phyloP scores from a whole-genome alignment of 164 flowering plant genomes.

The Tetracentron sinense region DNA sequence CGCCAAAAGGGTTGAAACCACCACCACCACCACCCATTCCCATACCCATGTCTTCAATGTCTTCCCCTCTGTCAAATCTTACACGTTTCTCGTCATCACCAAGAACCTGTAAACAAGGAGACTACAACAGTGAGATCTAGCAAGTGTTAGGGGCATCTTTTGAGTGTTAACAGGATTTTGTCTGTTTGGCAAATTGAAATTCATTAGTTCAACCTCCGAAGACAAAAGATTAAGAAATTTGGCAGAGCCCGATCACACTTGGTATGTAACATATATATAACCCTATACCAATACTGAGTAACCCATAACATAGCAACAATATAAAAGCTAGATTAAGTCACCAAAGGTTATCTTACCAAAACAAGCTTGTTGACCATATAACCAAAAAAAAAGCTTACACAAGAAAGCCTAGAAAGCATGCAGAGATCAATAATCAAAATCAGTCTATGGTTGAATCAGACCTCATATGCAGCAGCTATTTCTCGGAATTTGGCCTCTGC shows the following conservation, averaged over 20 bases:
- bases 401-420: not conserved
- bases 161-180: too few species aligned
- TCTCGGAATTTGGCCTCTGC: slow-evolving; percentile 87
- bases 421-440: not conserved
- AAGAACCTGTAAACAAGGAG: slow-evolving; percentile 49
- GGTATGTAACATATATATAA: too few species aligned
- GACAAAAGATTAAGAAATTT: too few species aligned
- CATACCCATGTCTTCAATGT: slow-evolving; percentile 75
- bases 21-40: slow-evolving; percentile 60
- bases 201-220: too few species aligned
- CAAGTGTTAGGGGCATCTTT: too few species aligned
- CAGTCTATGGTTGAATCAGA: slow-evolving; percentile 16
- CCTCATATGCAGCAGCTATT: slow-evolving; percentile 99
- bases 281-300: not conserved
- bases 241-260: too few species aligned
- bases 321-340: not conserved
- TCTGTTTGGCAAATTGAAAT: too few species aligned
- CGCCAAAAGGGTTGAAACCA: slow-evolving; percentile 80
- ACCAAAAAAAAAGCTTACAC: too few species aligned
- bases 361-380: not conserved
- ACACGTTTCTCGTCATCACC: slow-evolving; percentile 87
- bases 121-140: slow-evolving; percentile 1
- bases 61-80: slow-evolving; percentile 90
- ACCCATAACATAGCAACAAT: not conserved
- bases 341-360: not conserved